Percentiles rank a stretch among this genome's conserved stretches.
Evolutionary conservation across 1,284 basidiomycete genomes (phyloP).

Genomic region (Cutaneotrichosporon cutaneum): DNA sequence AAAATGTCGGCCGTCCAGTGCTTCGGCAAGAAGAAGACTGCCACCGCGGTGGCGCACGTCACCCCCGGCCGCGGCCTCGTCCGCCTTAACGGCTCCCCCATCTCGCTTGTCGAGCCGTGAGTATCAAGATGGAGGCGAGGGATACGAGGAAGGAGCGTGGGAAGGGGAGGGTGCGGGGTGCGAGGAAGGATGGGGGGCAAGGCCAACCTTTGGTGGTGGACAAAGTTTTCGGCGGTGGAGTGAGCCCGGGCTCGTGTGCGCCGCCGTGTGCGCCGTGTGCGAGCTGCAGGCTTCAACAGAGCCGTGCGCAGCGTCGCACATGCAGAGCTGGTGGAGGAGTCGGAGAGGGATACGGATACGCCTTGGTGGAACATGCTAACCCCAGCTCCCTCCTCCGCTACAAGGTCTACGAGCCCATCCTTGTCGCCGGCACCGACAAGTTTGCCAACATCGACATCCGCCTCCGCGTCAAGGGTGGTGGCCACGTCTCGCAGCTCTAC

Average conservation of each 20-base stretch:
- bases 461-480: constrained; percentile 98
- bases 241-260: neutral
- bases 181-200: neutral
- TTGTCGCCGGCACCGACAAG: constrained; percentile 82
- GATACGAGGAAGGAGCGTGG: neutral
- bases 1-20: constrained; percentile 75
- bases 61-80: constrained; percentile 97
- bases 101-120: constrained; percentile 83
- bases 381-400: constrained; percentile 80
- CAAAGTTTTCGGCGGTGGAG: neutral
- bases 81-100: constrained; percentile 95
- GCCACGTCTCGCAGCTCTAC: constrained; percentile 98
- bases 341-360: too few relatives aligned
- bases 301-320: neutral
- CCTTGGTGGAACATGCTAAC: too few relatives aligned
- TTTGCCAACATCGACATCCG: constrained; percentile 90
- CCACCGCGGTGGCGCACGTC: constrained; percentile 92
- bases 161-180: neutral
- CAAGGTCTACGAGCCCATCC: constrained; percentile 97
- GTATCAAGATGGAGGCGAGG: constrained; percentile 23
- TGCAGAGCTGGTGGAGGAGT: neutral
- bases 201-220: neutral
- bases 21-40: constrained; percentile 99
- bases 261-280: neutral
- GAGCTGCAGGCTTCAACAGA: too few relatives aligned